Evolutionary conservation across 306 rosid genomes (phyloP).

Genomic region (Abrus pulchellus): DNA sequence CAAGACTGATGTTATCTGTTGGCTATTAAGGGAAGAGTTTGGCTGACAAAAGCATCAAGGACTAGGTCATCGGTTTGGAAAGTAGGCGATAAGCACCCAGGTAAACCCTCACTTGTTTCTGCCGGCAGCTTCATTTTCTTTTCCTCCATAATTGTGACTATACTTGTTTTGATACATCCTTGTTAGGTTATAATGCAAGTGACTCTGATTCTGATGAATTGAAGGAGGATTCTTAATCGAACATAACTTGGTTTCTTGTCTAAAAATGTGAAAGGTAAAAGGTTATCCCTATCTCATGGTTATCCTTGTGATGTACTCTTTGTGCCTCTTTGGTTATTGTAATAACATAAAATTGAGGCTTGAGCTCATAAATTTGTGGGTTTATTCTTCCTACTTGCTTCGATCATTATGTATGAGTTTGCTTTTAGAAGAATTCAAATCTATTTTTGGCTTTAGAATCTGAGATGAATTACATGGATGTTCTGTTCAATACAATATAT

Average conservation of each 20-base stretch:
- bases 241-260: conserved; percentile 20
- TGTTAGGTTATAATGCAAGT: conserved; percentile 91
- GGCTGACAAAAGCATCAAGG: conserved; percentile 83
- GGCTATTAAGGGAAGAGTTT: conserved; percentile 70
- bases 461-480: background rate
- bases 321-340: background rate
- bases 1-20: conserved; percentile 39
- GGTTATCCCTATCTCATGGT: conserved; percentile 36
- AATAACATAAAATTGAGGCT: background rate
- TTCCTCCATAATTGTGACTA: conserved; percentile 4
- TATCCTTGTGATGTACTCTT: conserved; percentile 12
- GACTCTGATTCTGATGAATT: conserved; percentile 94
- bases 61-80: conserved; percentile 80
- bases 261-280: conserved; percentile 42
- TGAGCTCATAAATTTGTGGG: background rate
- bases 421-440: conserved; percentile 18
- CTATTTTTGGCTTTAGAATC: background rate
- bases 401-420: background rate
- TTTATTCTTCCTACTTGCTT: background rate
- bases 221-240: conserved; percentile 67
- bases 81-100: conserved; percentile 88
- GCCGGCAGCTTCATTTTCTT: background rate
- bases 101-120: conserved; percentile 46
- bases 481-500: background rate
- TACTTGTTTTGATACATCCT: conserved; percentile 34